Evolutionary conservation across 2,329 filamentous ascomycete species (phyloP).

Genomic region (Pestalotiopsis fici): DNA sequence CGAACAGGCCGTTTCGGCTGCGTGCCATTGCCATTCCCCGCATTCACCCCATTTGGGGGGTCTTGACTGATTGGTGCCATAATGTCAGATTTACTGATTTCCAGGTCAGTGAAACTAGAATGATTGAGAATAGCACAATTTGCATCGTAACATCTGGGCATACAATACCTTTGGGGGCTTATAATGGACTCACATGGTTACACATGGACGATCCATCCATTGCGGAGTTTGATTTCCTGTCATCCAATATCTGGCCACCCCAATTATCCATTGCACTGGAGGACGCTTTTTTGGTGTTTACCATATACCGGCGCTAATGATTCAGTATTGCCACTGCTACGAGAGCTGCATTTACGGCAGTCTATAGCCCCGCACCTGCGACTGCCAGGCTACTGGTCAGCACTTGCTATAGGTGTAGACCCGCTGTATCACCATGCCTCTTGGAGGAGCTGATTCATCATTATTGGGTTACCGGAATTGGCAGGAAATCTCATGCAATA

Average conservation of each 20-base stretch:
- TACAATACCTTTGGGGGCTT: background rate
- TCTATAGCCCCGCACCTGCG: background rate
- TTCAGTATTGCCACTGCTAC: conserved; percentile 9
- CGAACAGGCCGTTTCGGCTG: background rate
- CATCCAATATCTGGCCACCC: background rate
- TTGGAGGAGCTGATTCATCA: no score
- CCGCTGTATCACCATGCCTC: no score
- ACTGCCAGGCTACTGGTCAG: background rate
- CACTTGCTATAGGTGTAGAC: background rate
- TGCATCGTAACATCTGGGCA: background rate
- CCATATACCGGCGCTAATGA: conserved; percentile 10
- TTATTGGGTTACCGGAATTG: no score
- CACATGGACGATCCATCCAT: background rate
- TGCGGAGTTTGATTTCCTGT: background rate
- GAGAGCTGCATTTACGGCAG: background rate
- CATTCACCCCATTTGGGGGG: background rate
- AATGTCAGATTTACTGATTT: background rate
- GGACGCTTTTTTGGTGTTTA: background rate
- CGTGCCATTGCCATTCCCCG: background rate
- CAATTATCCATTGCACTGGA: background rate
- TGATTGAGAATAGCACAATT: background rate
- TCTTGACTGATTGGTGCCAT: background rate
- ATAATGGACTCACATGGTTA: background rate
- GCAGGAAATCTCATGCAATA: no score
- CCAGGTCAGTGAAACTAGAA: background rate